These are phyloP conservation scores for Leavenworthia alabamica DNA, from an alignment of 345 rosid species.

Conservation along the genomic window DNA sequence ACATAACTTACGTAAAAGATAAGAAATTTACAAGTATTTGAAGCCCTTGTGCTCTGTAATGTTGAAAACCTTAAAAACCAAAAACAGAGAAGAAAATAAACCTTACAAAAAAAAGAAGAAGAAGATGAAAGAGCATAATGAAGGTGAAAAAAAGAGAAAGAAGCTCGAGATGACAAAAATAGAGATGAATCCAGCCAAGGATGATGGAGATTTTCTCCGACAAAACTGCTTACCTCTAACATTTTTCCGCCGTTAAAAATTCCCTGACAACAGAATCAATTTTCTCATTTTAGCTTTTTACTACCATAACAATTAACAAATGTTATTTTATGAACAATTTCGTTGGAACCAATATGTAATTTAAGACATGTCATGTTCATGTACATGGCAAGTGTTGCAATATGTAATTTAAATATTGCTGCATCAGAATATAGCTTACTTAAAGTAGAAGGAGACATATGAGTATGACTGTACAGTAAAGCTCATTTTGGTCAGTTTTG, in stretches of 20 bases:
- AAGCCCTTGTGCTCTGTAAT: background rate
- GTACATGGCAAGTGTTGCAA: background rate
- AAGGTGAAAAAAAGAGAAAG: constrained; percentile 13
- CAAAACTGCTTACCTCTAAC: constrained; percentile 8
- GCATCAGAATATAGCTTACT: constrained; percentile 31
- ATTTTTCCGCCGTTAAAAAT: constrained; percentile 18
- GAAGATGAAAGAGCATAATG: background rate
- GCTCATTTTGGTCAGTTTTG: no score
- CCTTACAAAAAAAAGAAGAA: background rate
- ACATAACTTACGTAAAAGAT: background rate
- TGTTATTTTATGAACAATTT: background rate
- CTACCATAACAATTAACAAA: background rate
- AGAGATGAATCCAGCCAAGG: constrained; percentile 12
- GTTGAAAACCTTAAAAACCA: background rate
- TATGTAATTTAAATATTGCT: constrained; percentile 24
- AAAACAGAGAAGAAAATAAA: background rate
- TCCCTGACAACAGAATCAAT: background rate
- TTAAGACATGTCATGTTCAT: background rate
- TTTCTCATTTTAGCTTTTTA: constrained; percentile 7
- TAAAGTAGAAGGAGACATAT: background rate
- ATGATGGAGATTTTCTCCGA: constrained; percentile 16
- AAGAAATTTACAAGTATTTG: background rate
- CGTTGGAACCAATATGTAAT: background rate
- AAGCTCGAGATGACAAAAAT: constrained; percentile 7
- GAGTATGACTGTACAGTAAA: constrained; percentile 18